Conservation (phyloP, 225 moss, liverwort and hornwort species). For the Marchantia polymorpha region DNA sequence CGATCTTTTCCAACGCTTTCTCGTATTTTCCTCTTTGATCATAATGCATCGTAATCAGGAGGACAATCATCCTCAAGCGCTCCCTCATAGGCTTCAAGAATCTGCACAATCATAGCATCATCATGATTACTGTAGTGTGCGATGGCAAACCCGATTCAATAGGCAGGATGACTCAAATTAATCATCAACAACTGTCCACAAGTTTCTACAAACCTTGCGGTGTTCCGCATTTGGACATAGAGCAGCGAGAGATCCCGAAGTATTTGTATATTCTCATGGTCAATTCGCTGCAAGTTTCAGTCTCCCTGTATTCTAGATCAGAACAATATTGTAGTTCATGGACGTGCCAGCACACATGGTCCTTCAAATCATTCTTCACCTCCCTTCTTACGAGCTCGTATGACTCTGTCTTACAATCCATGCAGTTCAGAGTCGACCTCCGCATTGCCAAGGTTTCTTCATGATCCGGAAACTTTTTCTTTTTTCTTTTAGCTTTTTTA, state of each 20-base stretch:
- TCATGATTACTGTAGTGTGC: constrained; percentile 83
- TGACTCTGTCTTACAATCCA: constrained; percentile 93
- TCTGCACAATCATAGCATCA: constrained; percentile 86
- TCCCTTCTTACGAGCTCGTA: constrained; percentile 93
- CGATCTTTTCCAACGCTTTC: constrained; percentile 67
- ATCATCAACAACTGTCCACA: constrained; percentile 90
- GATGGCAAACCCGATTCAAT: constrained; percentile 97
- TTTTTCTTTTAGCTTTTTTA: too few species aligned
- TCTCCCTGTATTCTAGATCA: constrained; percentile 94
- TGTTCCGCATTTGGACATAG: constrained; percentile 99
- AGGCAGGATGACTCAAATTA: constrained; percentile 93
- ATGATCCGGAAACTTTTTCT: constrained; percentile 91
- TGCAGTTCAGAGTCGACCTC: constrained; percentile 91
- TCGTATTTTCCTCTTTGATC: constrained; percentile 66
- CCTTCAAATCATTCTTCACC: constrained; percentile 91
- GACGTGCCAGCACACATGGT: constrained; percentile 99
- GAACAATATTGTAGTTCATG: constrained; percentile 92
- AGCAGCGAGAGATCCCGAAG: constrained; percentile 91
- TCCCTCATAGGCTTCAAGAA: constrained; percentile 96
- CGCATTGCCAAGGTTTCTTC: constrained; percentile 99
- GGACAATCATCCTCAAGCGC: constrained; percentile 96
- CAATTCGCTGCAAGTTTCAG: constrained; percentile 75
- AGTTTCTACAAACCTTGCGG: constrained; percentile 92
- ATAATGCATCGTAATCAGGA: constrained; percentile 81
- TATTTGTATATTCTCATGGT: constrained; percentile 97